Percentiles rank a stretch among this genome's conserved stretches.
phyloP scores from a whole-genome alignment of 768 basidiomycete genomes.

The Mycena sanguinolenta region DNA sequence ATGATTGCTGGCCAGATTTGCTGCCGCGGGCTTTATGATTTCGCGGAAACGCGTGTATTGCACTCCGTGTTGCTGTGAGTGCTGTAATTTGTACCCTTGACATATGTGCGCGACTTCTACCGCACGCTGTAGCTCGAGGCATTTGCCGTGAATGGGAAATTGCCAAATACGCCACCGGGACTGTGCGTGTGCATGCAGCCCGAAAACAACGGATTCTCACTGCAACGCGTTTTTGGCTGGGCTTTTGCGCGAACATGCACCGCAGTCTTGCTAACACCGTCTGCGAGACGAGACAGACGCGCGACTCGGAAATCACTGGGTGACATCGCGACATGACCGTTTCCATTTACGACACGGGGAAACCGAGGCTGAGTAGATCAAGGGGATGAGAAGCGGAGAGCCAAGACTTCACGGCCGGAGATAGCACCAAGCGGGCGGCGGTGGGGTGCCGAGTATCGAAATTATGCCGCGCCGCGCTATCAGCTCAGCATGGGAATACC shows the following conservation, averaged over 20 bases:
- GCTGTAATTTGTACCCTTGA: neutral
- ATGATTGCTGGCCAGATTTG: neutral
- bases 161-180: slow-evolving; percentile 18
- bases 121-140: neutral
- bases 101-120: too few relatives aligned
- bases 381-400: slow-evolving; percentile 11
- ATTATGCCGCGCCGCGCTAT: slow-evolving; percentile 27
- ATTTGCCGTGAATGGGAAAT: slow-evolving; percentile 23
- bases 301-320: neutral
- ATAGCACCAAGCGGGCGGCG: slow-evolving; percentile 29
- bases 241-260: neutral
- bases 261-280: slow-evolving; percentile 4
- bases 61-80: neutral
- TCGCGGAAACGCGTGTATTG: neutral
- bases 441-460: slow-evolving; percentile 32
- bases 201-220: neutral
- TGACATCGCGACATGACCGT: slow-evolving; percentile 29
- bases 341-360: slow-evolving; percentile 20
- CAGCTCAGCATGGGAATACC: slow-evolving; percentile 31
- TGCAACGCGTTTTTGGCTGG: neutral
- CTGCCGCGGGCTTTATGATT: slow-evolving; percentile 2
- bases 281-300: neutral
- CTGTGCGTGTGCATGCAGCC: neutral
- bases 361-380: slow-evolving; percentile 16
- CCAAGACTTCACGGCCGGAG: slow-evolving; percentile 24